Evolutionary conservation across 2,329 filamentous ascomycete species (phyloP), one percentile per base, ranked within the genome.

Genomic region (Dactylonectria macrodidyma): DNA sequence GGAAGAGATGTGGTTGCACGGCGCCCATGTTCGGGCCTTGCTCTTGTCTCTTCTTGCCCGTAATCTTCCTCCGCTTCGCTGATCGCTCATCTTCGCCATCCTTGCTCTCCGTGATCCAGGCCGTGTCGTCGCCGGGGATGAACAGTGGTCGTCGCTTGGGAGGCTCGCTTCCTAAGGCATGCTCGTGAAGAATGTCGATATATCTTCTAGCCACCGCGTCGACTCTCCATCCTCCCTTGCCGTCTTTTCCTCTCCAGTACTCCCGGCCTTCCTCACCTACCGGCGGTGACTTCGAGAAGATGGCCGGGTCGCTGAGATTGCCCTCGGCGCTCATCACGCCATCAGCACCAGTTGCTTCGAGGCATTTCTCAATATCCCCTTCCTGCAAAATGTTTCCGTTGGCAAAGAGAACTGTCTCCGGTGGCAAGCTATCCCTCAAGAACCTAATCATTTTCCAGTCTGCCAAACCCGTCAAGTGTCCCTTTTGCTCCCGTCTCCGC

Each of bases 321-420:
- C 95, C 96, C 81, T 99, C 96, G 5, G 96, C 96, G 73, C 92
- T 95, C 96, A 99, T 98, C 59, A 99, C 90, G 19, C 89, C 96
- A 79, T 99, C 96, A 2, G 92, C 95, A 1, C 95, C 95, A 1
- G 96, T 99, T 5, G 87, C 93, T 57, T 90, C 88, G 22, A 99
- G 83, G 77, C 95, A 98, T 22, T 84, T 84, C 58, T 92, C 88
- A 11, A 99, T 84, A 78, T 99, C 95, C 0, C 86, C 91, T 66
- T 92, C 87, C 78, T 93, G 92, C 66, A 99, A 84, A 41, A 98
- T 92, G 77, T 99, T 99, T 12, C 96, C 96, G 80, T 99, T 99
- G 3, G 96, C 96, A 78, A 99, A 98, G 3, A 99, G 89, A 26
- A 99, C 96, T 8, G 95, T 97, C 55, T 98, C 95, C 1, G 87